Conservation (phyloP, 495 filamentous ascomycete genomes). For the Penicillium paxilli region DNA sequence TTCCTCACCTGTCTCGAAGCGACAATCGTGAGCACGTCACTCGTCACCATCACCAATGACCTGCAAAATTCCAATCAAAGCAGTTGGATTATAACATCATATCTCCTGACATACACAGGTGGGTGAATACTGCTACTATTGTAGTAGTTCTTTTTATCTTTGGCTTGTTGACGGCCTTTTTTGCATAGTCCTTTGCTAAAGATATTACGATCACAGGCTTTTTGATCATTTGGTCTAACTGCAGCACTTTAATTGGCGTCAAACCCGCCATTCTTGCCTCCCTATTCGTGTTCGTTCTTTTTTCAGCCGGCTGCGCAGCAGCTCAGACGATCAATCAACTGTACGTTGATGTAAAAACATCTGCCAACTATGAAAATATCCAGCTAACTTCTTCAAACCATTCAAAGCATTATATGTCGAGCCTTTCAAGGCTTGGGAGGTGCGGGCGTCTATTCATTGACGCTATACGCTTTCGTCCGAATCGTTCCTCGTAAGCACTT, state of each 20-base stretch:
- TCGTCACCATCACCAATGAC: conserved; percentile 54
- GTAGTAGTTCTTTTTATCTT: no score
- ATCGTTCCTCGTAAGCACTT: conserved; percentile 36
- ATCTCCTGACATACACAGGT: conserved; percentile 56
- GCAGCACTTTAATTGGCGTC: conserved; percentile 57
- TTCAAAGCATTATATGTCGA: conserved; percentile 46
- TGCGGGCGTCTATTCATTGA: conserved; percentile 51
- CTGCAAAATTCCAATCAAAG: conserved; percentile 46
- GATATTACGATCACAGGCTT: conserved; percentile 38
- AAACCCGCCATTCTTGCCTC: conserved; percentile 45
- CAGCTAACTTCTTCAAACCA: background rate
- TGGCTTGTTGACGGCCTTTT: background rate
- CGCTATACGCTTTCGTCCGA: conserved; percentile 53
- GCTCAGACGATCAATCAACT: conserved; percentile 50
- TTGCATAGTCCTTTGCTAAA: background rate
- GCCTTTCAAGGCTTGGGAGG: conserved; percentile 56
- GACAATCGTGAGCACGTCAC: conserved; percentile 60
- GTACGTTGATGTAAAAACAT: conserved; percentile 28
- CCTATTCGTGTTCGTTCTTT: conserved; percentile 53
- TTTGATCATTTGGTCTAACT: conserved; percentile 54
- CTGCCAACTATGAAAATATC: no score
- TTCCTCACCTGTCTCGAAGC: conserved; percentile 58
- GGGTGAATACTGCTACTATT: no score
- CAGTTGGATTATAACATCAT: conserved; percentile 55
- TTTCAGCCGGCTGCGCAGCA: conserved; percentile 55